Evolutionary conservation across 805 yeast species (phyloP).

Genomic region (Candida tallmaniae): DNA sequence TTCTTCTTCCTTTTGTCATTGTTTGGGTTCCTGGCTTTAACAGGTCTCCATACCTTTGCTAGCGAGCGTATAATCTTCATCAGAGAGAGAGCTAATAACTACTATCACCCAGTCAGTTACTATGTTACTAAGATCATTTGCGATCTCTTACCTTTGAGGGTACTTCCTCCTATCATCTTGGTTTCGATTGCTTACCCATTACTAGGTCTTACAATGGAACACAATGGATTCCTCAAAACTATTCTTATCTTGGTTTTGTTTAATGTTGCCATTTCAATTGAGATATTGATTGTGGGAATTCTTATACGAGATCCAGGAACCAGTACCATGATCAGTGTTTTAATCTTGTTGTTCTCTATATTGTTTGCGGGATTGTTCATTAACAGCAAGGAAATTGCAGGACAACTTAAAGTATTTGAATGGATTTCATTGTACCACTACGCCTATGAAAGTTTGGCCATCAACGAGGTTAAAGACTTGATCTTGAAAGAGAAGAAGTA

Average conservation of each 20-base stretch:
- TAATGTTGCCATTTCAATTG: constrained; percentile 81
- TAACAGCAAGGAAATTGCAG: constrained; percentile 59
- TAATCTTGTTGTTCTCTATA: constrained; percentile 77
- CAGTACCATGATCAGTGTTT: constrained; percentile 83
- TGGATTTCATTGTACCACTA: constrained; percentile 90
- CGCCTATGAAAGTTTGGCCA: constrained; percentile 88
- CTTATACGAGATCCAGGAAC: constrained; percentile 85
- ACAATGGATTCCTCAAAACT: constrained; percentile 68
- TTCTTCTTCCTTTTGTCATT: constrained; percentile 88
- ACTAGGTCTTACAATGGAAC: constrained; percentile 79
- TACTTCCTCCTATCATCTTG: constrained; percentile 86
- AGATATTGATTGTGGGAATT: constrained; percentile 84
- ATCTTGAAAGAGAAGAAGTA: constrained; percentile 83
- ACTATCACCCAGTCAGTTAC: constrained; percentile 84
- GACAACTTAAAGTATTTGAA: constrained; percentile 67
- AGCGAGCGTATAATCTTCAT: constrained; percentile 84
- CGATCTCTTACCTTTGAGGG: constrained; percentile 87
- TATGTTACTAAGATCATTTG: constrained; percentile 81
- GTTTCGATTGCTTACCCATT: constrained; percentile 82
- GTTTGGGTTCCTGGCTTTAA: constrained; percentile 90
- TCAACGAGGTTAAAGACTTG: constrained; percentile 87
- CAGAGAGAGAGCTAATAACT: constrained; percentile 91
- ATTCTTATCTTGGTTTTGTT: constrained; percentile 69
- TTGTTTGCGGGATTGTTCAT: constrained; percentile 92
- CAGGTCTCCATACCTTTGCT: constrained; percentile 86